phyloP scores from a whole-genome alignment of 306 rosid species.

The Fragaria nilgerrensis region DNA sequence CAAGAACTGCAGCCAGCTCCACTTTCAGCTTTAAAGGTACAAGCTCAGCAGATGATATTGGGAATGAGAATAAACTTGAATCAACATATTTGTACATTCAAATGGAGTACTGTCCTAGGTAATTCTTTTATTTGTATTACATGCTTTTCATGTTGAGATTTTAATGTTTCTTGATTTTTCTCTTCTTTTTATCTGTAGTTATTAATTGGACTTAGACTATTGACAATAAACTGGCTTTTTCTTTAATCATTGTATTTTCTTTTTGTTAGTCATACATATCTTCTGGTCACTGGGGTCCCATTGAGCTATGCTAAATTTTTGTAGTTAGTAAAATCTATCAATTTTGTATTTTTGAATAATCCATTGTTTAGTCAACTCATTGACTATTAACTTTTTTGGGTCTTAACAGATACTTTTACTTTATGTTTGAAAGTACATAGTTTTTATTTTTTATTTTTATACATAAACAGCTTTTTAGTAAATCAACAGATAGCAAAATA shows the following conservation, averaged over 20 bases:
- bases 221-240: not conserved
- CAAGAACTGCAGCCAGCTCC: slow-evolving; percentile 67
- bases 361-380: not conserved
- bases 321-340: not conserved
- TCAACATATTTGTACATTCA: slow-evolving; percentile 92
- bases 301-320: not conserved
- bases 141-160: slow-evolving; percentile 7
- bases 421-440: not conserved
- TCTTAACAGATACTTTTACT: not conserved
- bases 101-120: slow-evolving; percentile 98
- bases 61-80: slow-evolving; percentile 69
- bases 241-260: not conserved
- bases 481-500: too few species aligned
- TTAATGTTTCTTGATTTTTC: not conserved
- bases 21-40: slow-evolving; percentile 53
- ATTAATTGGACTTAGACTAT: not conserved
- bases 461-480: too few species aligned
- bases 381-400: not conserved
- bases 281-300: not conserved
- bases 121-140: not conserved
- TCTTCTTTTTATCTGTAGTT: not conserved
- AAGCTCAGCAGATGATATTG: slow-evolving; percentile 49
- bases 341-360: not conserved
- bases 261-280: not conserved
- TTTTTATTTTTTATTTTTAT: not conserved